phyloP scores from a whole-genome alignment of 2,329 filamentous ascomycete genomes.

The Zymoseptoria pseudotritici region DNA sequence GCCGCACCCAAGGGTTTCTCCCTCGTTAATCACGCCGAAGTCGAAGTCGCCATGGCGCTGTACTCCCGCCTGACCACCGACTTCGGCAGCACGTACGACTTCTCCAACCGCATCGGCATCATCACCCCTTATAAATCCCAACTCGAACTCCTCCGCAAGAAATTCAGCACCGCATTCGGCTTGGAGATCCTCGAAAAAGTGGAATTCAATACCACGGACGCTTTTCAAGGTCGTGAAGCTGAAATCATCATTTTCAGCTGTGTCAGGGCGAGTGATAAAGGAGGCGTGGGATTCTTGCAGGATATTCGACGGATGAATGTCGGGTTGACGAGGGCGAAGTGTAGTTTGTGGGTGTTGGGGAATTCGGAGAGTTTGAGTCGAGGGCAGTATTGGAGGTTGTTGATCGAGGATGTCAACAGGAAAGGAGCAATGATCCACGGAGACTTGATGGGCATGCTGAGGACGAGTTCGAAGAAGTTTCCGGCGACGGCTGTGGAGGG shows the following conservation, averaged over 20 bases:
- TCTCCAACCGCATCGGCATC: slow-evolving; percentile 78
- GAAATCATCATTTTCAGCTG: slow-evolving; percentile 99
- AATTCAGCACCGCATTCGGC: slow-evolving; percentile 67
- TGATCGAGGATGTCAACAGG: slow-evolving; percentile 72
- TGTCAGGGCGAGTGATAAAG: slow-evolving; percentile 82
- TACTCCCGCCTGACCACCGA: slow-evolving; percentile 73
- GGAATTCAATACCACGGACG: slow-evolving; percentile 98
- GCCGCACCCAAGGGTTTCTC: slow-evolving; percentile 79
- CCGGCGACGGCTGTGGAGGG: slow-evolving; percentile 12
- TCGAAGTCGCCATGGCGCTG: slow-evolving; percentile 77
- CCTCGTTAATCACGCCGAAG: slow-evolving; percentile 78
- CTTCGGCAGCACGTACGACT: slow-evolving; percentile 40
- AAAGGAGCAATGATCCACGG: slow-evolving; percentile 72
- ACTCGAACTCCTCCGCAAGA: slow-evolving; percentile 66
- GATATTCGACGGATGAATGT: slow-evolving; percentile 99
- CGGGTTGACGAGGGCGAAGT: slow-evolving; percentile 91
- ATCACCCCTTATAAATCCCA: slow-evolving; percentile 98
- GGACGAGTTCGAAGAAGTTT: slow-evolving; percentile 42
- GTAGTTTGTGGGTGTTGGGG: slow-evolving; percentile 90
- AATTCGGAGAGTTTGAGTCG: slow-evolving; percentile 80
- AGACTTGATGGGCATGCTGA: slow-evolving; percentile 49
- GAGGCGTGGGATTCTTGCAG: slow-evolving; percentile 96
- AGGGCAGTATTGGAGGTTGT: slow-evolving; percentile 81
- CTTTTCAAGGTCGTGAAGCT: slow-evolving; percentile 92
- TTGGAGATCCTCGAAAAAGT: slow-evolving; percentile 67